Conservation (phyloP, 805 yeast species). For the Candida ipomoeae region DNA sequence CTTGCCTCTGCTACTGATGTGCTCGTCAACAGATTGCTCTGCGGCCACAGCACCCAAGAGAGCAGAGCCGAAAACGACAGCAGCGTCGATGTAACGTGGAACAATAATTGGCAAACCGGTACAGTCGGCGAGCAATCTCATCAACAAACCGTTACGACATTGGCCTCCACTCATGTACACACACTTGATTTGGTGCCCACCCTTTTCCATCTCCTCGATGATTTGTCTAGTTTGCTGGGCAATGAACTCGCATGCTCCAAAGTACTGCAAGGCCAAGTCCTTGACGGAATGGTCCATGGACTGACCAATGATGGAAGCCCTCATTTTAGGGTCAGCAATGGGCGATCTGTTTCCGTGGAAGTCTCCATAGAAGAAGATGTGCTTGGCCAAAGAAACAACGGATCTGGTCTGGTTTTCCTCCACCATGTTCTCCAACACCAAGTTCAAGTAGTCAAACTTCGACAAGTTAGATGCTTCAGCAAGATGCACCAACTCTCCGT, state of each 20-base stretch:
- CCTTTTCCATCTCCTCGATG: conserved; percentile 72
- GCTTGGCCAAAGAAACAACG: conserved; percentile 75
- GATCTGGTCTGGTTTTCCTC: conserved; percentile 57
- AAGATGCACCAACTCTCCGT: conserved; percentile 59
- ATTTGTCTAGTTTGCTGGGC: conserved; percentile 97
- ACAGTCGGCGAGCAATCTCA: conserved; percentile 88
- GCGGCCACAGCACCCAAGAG: conserved; percentile 93
- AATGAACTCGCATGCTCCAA: conserved; percentile 95
- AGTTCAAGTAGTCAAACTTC: conserved; percentile 79
- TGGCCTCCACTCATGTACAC: conserved; percentile 96
- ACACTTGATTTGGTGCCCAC: conserved; percentile 73
- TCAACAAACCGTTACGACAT: conserved; percentile 84
- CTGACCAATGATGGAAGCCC: conserved; percentile 87
- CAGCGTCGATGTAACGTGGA: conserved; percentile 93
- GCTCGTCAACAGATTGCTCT: conserved; percentile 48
- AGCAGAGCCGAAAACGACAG: conserved; percentile 96
- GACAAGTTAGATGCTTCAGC: conserved; percentile 69
- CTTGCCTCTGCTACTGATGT: conserved; percentile 29
- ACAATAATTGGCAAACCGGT: conserved; percentile 88
- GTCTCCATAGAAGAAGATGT: conserved; percentile 92
- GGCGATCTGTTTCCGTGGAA: conserved; percentile 96
- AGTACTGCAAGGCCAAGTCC: conserved; percentile 77
- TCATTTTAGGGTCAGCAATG: conserved; percentile 92
- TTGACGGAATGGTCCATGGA: conserved; percentile 86
- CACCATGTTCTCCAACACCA: conserved; percentile 63